phyloP scores from a whole-genome alignment of 2,329 filamentous ascomycete genomes.

The Cryoendolithus antarcticus region DNA sequence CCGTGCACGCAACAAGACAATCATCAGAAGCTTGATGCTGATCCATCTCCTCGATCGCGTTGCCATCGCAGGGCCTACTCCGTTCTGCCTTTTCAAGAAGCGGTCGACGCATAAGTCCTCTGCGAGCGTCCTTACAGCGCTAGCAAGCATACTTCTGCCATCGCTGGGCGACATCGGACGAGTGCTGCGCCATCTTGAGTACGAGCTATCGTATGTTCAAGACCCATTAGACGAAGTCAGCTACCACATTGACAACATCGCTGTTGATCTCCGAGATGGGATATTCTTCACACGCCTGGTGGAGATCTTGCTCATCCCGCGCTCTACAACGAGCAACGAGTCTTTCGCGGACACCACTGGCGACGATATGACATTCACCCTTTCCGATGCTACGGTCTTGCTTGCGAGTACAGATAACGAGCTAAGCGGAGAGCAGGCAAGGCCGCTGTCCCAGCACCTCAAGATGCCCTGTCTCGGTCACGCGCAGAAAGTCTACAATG shows the following conservation, averaged over 20 bases:
- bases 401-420: conserved; percentile 21
- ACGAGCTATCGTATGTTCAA: conserved; percentile 42
- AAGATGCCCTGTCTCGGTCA: conserved; percentile 45
- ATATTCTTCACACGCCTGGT: conserved; percentile 47
- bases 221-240: conserved; percentile 46
- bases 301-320: conserved; percentile 41
- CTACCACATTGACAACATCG: conserved; percentile 47
- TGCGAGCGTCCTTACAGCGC: conserved; percentile 36
- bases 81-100: conserved; percentile 35
- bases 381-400: conserved; percentile 34
- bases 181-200: conserved; percentile 44
- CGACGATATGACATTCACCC: conserved; percentile 31
- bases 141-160: conserved; percentile 44
- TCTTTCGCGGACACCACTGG: conserved; percentile 33
- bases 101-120: conserved; percentile 46
- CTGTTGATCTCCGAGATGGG: conserved; percentile 50
- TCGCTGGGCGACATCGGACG: conserved; percentile 46
- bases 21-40: conserved; percentile 48
- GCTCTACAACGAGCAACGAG: not conserved
- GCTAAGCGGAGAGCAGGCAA: conserved; percentile 23
- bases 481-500: conserved; percentile 47
- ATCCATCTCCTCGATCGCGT: conserved; percentile 46
- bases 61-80: conserved; percentile 27
- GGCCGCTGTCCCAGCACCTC: conserved; percentile 43
- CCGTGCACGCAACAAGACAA: conserved; percentile 28